phyloP scores from a whole-genome alignment of 441 rosid genomes.

The Euphorbia schlechtendalii region DNA sequence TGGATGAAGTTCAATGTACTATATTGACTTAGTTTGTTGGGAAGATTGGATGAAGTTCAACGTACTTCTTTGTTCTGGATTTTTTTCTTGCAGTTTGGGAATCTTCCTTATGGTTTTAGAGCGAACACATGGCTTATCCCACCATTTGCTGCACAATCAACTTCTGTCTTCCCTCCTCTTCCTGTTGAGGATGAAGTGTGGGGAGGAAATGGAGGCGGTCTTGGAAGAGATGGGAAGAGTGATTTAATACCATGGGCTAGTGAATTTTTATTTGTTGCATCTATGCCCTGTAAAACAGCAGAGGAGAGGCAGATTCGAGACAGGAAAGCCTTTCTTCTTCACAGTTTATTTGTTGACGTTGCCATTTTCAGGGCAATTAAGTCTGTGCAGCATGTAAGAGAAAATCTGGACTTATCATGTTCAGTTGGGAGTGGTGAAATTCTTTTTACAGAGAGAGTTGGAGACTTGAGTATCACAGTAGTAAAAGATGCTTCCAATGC shows the following conservation, averaged over 20 bases:
- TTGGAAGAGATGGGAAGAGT: slow-evolving; percentile 48
- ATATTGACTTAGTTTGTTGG: neutral
- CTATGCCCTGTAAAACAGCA: slow-evolving; percentile 54
- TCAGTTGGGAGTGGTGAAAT: slow-evolving; percentile 20
- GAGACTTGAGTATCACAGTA: slow-evolving; percentile 50
- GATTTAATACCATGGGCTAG: slow-evolving; percentile 59
- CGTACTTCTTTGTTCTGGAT: neutral
- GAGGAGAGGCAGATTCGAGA: slow-evolving; percentile 69
- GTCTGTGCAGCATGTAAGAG: slow-evolving; percentile 31
- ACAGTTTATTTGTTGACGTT: slow-evolving; percentile 51
- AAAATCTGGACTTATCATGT: slow-evolving; percentile 8
- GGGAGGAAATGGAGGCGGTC: slow-evolving; percentile 74
- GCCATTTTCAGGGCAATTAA: slow-evolving; percentile 57
- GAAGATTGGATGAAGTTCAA: neutral
- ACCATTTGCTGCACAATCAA: slow-evolving; percentile 41
- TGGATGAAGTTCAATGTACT: neutral
- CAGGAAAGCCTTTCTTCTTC: slow-evolving; percentile 66
- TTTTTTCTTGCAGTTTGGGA: slow-evolving; percentile 46
- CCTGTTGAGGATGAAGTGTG: slow-evolving; percentile 59
- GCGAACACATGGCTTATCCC: slow-evolving; percentile 70
- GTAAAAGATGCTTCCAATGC: slow-evolving; percentile 34
- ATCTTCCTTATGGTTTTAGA: slow-evolving; percentile 66
- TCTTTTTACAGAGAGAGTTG: slow-evolving; percentile 36
- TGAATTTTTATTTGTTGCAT: slow-evolving; percentile 47
- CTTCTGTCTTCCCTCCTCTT: slow-evolving; percentile 36